Base-by-base conservation (phyloP, 1,284 basidiomycete species). In the Chondrostereum purpureum region DNA sequence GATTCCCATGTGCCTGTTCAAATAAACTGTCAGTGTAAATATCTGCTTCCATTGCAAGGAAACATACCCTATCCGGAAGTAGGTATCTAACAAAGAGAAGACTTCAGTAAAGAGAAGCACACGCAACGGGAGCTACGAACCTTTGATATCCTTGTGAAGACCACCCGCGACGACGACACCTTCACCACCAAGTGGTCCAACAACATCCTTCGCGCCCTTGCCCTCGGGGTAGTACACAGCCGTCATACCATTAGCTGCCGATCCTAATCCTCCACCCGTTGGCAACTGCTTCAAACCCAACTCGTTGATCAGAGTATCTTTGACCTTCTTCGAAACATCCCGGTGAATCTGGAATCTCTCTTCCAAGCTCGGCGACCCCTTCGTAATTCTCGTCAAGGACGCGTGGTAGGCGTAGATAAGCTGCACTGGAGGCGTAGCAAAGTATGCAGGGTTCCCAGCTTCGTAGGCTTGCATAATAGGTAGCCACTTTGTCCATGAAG, bases 351-450 rank as follows among this genome's bases (percentile, higher is more conserved):
- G 63, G 66, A 97, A 88, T 17, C 94, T 83, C 48, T 94, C 81
- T 55, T 87, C 77, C 39, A 99, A 76, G 6, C 85, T 80, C 5
- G 75, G 68, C 4, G 69, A 56, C 24, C 63, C 66, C 57, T 70
- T 72, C 5, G 75, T 78, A 63, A 99, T 93, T 50, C 77, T 72
- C 42, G 70, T 72, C 46, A 99, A 78, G 8, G 92, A 88, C 20
- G 80, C 73, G 61, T 89, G 80, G 63, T 92, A 89, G 0, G 95
- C 90, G 66, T 93, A 91, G 59, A 99, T 81, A 53, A 98, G 80
- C 69, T 98, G 95, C 51, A 94, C 90, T 11, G 92, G 90, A 6
- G 86, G 92, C 1, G 92, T 96, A n/a, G 92, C 93, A 64, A 96
- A 96, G 73, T 96, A 96, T 20, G 82, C 82, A 0, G 88, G 68